Conservation (phyloP, 202 grass and related monocot genomes). For the Zizania palustris region DNA sequence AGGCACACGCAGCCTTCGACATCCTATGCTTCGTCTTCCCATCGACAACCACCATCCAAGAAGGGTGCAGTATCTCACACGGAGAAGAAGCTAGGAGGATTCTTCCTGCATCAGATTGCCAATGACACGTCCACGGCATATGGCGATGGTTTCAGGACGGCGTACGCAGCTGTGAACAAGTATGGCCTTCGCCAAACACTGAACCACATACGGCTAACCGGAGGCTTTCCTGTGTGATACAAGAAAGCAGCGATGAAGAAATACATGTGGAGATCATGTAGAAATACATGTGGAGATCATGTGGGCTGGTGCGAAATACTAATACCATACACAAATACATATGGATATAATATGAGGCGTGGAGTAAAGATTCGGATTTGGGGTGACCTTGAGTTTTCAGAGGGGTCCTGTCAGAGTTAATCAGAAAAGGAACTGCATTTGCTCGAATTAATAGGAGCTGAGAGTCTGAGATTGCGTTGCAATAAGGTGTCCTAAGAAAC, state of each 20-base stretch:
- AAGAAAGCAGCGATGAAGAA: slow-evolving; percentile 24
- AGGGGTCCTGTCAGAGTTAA: slow-evolving; percentile 49
- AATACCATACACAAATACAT: slow-evolving; percentile 4
- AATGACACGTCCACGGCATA: slow-evolving; percentile 84
- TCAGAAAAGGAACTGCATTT: slow-evolving; percentile 47
- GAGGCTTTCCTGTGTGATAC: slow-evolving; percentile 61
- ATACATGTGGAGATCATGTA: slow-evolving; percentile 29
- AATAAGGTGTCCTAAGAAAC: slow-evolving; percentile 37
- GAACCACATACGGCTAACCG: slow-evolving; percentile 76
- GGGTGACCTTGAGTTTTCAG: slow-evolving; percentile 49
- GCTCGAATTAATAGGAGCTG: slow-evolving; percentile 38
- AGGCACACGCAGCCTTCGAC: slow-evolving; percentile 53
- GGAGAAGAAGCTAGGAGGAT: slow-evolving; percentile 93
- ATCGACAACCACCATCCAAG: slow-evolving; percentile 57
- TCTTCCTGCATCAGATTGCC: slow-evolving; percentile 96
- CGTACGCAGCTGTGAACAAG: slow-evolving; percentile 74
- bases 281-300: background rate
- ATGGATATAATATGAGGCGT: background rate
- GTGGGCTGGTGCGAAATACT: slow-evolving; percentile 19
- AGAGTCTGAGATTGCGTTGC: slow-evolving; percentile 11
- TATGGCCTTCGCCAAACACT: slow-evolving; percentile 75
- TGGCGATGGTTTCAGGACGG: slow-evolving; percentile 88
- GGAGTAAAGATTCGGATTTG: slow-evolving; percentile 28
- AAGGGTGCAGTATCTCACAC: slow-evolving; percentile 78
- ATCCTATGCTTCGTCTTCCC: slow-evolving; percentile 58